Evolutionary conservation across 805 yeast genomes (phyloP), one percentile per base, ranked within the genome.

Genomic region (Ogataea thermomethanolica): DNA sequence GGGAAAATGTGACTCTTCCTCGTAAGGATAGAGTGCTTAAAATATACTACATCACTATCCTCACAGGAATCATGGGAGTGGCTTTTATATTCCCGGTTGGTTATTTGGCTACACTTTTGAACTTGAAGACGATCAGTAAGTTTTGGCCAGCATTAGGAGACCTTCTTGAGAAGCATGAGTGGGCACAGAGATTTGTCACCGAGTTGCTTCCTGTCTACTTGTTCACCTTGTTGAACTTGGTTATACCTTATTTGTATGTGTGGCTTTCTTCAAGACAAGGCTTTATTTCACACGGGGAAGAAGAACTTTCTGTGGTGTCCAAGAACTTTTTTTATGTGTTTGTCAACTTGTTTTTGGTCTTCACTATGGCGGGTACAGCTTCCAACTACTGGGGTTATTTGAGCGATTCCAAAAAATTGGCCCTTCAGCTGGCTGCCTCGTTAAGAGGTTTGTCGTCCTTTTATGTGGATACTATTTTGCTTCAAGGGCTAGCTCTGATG

Each of bases 261-360:
- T 86, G 85, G 76, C 66, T 91, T 35, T 83, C 97, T 0, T 70
- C 79, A 3, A 71, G 76, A 35, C 99, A 91, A 66, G 98, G 98
- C 0, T 86, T 78, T 53, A 81, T 95, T 0, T 88, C 97, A 5
- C 82, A 84, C 53, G 90, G 95, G 28, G 98, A 93, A 50, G 96
- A 86, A 50, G 98, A 93, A 59, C 65, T 89, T 12, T 84, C 96
- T 0, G 78, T 89, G 17, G 95, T 91, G 2, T 80, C 93, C 21
- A 91, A 91, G 64, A 93, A 93, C 67, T 91, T 90, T 65, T 90
- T 93, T 59, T 93, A 89, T 62, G 84, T 90, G 26, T 93, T 93
- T 65, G 95, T 91, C 48, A 91, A 91, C 62, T 71, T 93, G 74
- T 93, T 91, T 58, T 69, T 91, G 56, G 95, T 91, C 21, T 93